Conservation (phyloP, 2,329 filamentous ascomycete genomes). For the Leptographium radiaticola region DNA sequence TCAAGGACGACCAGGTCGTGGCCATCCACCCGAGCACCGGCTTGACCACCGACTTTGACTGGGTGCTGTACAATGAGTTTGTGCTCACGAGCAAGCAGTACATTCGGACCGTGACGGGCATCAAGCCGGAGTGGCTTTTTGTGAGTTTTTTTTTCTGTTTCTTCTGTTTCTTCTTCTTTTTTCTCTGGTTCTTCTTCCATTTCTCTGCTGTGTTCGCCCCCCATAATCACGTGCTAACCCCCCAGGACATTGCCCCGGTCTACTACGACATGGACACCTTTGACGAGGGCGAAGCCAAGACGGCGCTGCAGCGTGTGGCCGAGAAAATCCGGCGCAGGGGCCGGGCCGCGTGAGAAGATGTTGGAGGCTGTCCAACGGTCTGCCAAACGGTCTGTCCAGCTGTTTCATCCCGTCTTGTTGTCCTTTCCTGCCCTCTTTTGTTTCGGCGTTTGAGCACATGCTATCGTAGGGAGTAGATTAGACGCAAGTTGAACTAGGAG, state of each 20-base stretch:
- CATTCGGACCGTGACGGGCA: constrained; percentile 81
- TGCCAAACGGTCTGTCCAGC: too few species aligned
- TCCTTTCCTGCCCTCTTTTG: too few species aligned
- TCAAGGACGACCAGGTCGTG: constrained; percentile 93
- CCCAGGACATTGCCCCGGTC: constrained; percentile 75
- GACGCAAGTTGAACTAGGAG: too few species aligned
- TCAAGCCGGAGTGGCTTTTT: constrained; percentile 88
- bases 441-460: too few species aligned
- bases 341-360: constrained; percentile 34
- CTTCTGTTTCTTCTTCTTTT: constrained; percentile 16
- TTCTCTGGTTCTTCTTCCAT: constrained; percentile 2
- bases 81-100: constrained; percentile 98
- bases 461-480: too few species aligned
- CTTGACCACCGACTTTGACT: constrained; percentile 76
- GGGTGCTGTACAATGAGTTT: constrained; percentile 98
- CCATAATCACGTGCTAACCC: constrained; percentile 18
- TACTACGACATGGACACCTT: constrained; percentile 86
- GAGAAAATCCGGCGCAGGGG: constrained; percentile 48
- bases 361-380: background rate
- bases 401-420: too few species aligned
- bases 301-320: constrained; percentile 41
- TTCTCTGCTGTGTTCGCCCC: background rate
- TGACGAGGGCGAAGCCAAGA: constrained; percentile 75
- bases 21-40: constrained; percentile 90
- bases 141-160: constrained; percentile 33